Evolutionary conservation across 192 early-diverging fungal genomes (phyloP), one percentile per base, ranked within the genome.

Genomic region (Coemansia sp.): DNA sequence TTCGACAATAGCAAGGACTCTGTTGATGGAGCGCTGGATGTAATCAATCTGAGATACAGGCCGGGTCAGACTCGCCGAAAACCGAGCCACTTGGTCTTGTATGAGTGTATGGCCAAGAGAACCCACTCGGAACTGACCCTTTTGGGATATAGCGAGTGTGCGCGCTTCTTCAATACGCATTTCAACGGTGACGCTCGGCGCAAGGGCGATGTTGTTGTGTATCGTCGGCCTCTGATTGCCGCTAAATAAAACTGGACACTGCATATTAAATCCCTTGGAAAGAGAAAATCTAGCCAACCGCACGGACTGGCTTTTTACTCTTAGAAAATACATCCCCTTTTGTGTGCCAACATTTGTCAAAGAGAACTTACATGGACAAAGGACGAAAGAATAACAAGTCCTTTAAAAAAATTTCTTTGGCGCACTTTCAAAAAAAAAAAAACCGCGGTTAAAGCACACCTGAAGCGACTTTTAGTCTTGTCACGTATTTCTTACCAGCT

Each of bases 81-180:
- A 84, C 92, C 94, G 46, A 87, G 80, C 31, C 91, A 95, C 55
- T 64, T 96, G 45, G 87, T 98, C 8, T 34, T 95, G 19, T 98
- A 96, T 84, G 93, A 90, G 37, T 68, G 73, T 25, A 76, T 94
- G 44, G 63, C 84, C 1, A 53, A 53, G 5, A 70, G 71, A 19
- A 69, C 89, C 64, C 45, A 51, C 4, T 25, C 37, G 9, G 62
- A 80, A 12, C 69, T 93, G 23, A n/a, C 42, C 6, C 66, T 48
- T 1, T 64, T 72, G 15, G 74, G 84, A 19, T 94, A 94, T 59
- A 5, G 32, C 2, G 89, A 95, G 86, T 89, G 89, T 55, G 73
- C 86, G 27, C 81, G 94, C 48, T 96, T 98, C 71, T 98, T 98
- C 72, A 98, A 98, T 72, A 89, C 89, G 11, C 94, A 97, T 72